A percentile compares a stretch with the other conserved stretches of the same genome.
Evolutionary conservation across 768 basidiomycete species (phyloP).

Genomic region (Phylloporus scabripes): DNA sequence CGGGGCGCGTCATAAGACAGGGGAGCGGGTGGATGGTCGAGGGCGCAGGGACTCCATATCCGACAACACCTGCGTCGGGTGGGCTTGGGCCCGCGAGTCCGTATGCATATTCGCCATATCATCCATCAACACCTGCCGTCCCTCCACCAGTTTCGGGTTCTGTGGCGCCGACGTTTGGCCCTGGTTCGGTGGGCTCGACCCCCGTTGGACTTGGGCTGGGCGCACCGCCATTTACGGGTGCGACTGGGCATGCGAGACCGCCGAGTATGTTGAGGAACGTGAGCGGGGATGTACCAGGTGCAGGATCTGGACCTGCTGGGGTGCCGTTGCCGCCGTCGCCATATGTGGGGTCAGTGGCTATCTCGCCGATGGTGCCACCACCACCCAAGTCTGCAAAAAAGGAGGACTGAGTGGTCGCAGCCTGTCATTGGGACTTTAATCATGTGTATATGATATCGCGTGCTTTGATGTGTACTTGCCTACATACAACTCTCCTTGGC

Average conservation of each 20-base stretch:
- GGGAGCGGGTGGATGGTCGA: conserved; percentile 60
- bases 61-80: conserved; percentile 31
- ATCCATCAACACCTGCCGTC: not conserved
- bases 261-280: conserved; percentile 14
- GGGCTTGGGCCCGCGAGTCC: conserved; percentile 25
- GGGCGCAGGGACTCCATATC: conserved; percentile 35
- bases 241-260: not conserved
- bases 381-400: conserved; percentile 23
- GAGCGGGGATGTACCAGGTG: conserved; percentile 10
- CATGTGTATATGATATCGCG: not conserved
- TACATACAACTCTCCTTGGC: too few species aligned
- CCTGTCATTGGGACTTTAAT: not conserved
- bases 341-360: conserved; percentile 13
- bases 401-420: conserved; percentile 18
- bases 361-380: conserved; percentile 15
- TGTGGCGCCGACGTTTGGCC: conserved; percentile 22
- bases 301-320: conserved; percentile 2
- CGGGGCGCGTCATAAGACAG: conserved; percentile 46
- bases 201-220: conserved; percentile 30
- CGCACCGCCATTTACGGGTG: conserved; percentile 14
- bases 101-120: conserved; percentile 32
- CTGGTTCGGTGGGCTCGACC: conserved; percentile 26
- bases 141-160: conserved; percentile 6
- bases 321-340: conserved; percentile 22
- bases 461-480: not conserved